Evolutionary conservation across 2,329 filamentous ascomycete species (phyloP), one percentile per base, ranked within the genome.

Genomic region (Fusarium paranaense): DNA sequence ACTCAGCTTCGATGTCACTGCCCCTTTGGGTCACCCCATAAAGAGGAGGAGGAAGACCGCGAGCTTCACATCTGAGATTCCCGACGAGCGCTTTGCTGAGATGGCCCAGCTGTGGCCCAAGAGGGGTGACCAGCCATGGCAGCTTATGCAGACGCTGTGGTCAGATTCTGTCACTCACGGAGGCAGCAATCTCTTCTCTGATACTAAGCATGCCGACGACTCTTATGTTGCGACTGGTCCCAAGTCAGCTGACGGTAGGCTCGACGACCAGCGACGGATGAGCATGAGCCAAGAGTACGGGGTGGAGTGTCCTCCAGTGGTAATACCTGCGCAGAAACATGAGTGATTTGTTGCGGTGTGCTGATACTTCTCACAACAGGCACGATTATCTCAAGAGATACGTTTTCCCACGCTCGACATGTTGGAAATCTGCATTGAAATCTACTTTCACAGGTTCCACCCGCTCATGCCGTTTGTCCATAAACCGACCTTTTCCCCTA

Each of bases 361-460:
- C 27, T 50, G 20, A 27, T 27, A 4, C 10, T 20, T 54, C 25
- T 50, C 27, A 11, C 27, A 30, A n/a, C 7, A 50, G 25, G 25
- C 27, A 33, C 11, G 50, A 20, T 27, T 54, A n/a, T n/a, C 50
- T 11, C 18, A n/a, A 33, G 50, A 30, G 50, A 54, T 32, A 33
- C 50, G 50, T 11, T 40, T 25, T 20, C 22, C 25, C 16, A 38
- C 47, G 33, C 32, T 35, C 10, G 61, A 63, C 8, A 45, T 32
- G 7, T 10, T 50, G 45, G 45, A 22, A 27, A 50, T 33, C 32
- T 30, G 14, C 58, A 60, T 59, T 60, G 13, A 54, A 62, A n/a
- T 66, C 11, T 62, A 62, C 3, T 66, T 66, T 20, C 50, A 63
- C 25, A 62, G 64, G 5, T 63, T 63, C 11, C 66, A 71, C 9